phyloP scores from a whole-genome alignment of 2,329 filamentous ascomycete genomes.

The Fusarium pseudocircinatum region DNA sequence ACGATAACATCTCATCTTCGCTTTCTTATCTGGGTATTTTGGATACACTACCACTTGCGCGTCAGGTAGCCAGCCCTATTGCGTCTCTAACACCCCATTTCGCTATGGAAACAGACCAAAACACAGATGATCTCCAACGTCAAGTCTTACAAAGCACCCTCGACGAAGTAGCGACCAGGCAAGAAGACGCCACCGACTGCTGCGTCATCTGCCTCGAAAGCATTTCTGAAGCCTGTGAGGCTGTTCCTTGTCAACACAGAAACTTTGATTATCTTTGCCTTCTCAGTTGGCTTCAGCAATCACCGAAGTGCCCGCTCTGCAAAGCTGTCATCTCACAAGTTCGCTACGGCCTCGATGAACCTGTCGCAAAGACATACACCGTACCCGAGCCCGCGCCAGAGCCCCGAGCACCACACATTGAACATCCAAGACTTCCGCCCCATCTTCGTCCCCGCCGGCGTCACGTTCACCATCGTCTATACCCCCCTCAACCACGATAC shows the following conservation, averaged over 20 bases:
- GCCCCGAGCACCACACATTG: neutral
- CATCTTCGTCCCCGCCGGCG: neutral
- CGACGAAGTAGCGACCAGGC: conserved; percentile 49
- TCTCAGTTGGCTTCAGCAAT: conserved; percentile 80
- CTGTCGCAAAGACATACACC: conserved; percentile 60
- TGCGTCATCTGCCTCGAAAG: conserved; percentile 90
- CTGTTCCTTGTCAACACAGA: conserved; percentile 80
- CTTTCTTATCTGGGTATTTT: neutral
- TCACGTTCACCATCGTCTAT: conserved; percentile 10
- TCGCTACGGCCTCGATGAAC: conserved; percentile 67
- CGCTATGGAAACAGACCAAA: conserved; percentile 41
- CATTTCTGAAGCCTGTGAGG: conserved; percentile 76
- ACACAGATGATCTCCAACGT: conserved; percentile 48
- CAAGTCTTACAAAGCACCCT: conserved; percentile 58
- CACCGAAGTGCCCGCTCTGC: conserved; percentile 82
- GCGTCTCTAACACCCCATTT: too few relatives aligned
- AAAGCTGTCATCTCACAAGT: conserved; percentile 66
- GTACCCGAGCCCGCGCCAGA: conserved; percentile 57
- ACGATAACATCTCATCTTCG: neutral
- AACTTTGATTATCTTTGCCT: conserved; percentile 90
- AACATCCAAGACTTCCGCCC: conserved; percentile 3
- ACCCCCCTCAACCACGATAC: conserved; percentile 10
- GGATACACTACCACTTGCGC: neutral
- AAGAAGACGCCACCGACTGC: conserved; percentile 49
- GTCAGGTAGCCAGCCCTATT: neutral